phyloP scores from a whole-genome alignment of 208 protist species.

The Naegleria gruberi region DNA sequence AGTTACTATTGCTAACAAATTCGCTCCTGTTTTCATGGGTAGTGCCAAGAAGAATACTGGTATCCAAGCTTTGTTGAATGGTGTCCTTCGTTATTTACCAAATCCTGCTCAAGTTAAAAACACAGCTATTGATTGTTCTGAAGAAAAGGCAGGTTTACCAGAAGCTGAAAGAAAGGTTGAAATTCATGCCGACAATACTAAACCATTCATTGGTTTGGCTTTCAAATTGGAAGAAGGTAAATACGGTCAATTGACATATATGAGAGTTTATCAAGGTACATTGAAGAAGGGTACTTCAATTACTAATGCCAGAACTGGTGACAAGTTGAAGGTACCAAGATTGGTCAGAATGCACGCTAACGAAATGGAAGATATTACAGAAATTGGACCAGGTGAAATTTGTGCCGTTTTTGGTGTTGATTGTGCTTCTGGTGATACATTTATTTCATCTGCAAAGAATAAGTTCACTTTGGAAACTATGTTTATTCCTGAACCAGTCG shows the following conservation, averaged over 20 bases:
- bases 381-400: slow-evolving; percentile 91
- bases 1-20: slow-evolving; percentile 79
- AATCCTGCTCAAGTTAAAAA: slow-evolving; percentile 73
- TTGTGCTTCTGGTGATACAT: slow-evolving; percentile 89
- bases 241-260: slow-evolving; percentile 94
- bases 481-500: slow-evolving; percentile 94
- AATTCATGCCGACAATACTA: slow-evolving; percentile 70
- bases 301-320: slow-evolving; percentile 34
- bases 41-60: slow-evolving; percentile 98
- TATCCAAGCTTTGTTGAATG: slow-evolving; percentile 94
- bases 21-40: slow-evolving; percentile 90
- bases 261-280: slow-evolving; percentile 95
- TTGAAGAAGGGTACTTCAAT: slow-evolving; percentile 60
- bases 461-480: slow-evolving; percentile 83
- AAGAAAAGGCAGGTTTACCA: background rate
- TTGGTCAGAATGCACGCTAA: slow-evolving; percentile 96
- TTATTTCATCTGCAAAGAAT: slow-evolving; percentile 62
- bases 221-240: slow-evolving; percentile 96
- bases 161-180: slow-evolving; percentile 41
- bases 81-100: slow-evolving; percentile 88
- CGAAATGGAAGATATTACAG: slow-evolving; percentile 84
- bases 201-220: slow-evolving; percentile 86
- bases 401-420: slow-evolving; percentile 96
- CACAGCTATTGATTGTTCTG: slow-evolving; percentile 22
- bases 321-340: slow-evolving; percentile 75